Conservation (phyloP, 2,329 filamentous ascomycete genomes). For the Cordyceps tenuipes region DNA sequence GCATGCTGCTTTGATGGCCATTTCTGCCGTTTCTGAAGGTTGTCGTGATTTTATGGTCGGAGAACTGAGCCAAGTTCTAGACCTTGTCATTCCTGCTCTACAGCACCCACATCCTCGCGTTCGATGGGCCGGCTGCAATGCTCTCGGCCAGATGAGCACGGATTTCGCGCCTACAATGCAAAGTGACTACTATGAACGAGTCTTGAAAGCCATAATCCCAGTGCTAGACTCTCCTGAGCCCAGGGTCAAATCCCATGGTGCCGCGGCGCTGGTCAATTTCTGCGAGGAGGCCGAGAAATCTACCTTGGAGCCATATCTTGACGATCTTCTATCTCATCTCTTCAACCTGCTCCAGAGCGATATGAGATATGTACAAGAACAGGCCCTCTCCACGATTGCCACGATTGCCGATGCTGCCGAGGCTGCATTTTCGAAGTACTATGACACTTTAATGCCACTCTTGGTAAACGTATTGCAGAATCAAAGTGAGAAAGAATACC, state of each 20-base stretch:
- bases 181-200: conserved; percentile 80
- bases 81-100: conserved; percentile 86
- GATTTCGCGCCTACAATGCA: conserved; percentile 99
- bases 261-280: conserved; percentile 97
- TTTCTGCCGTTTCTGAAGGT: conserved; percentile 95
- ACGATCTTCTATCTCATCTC: conserved; percentile 74
- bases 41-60: conserved; percentile 93
- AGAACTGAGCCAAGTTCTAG: conserved; percentile 87
- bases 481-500: conserved; percentile 88
- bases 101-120: conserved; percentile 88
- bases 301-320: conserved; percentile 86
- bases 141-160: conserved; percentile 98
- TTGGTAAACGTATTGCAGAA: conserved; percentile 82
- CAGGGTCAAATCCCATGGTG: conserved; percentile 92
- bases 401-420: conserved; percentile 98
- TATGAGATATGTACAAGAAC: conserved; percentile 95
- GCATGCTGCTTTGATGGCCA: conserved; percentile 96
- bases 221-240: conserved; percentile 85
- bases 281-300: conserved; percentile 95
- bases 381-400: conserved; percentile 93
- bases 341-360: conserved; percentile 82
- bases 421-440: conserved; percentile 89
- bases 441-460: conserved; percentile 90
- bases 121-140: conserved; percentile 95
- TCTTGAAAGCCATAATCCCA: conserved; percentile 85